Evolutionary conservation across 2,329 filamentous ascomycete genomes (phyloP), one percentile per base, ranked within the genome.

Genomic region (Ceratocystis colombiana): DNA sequence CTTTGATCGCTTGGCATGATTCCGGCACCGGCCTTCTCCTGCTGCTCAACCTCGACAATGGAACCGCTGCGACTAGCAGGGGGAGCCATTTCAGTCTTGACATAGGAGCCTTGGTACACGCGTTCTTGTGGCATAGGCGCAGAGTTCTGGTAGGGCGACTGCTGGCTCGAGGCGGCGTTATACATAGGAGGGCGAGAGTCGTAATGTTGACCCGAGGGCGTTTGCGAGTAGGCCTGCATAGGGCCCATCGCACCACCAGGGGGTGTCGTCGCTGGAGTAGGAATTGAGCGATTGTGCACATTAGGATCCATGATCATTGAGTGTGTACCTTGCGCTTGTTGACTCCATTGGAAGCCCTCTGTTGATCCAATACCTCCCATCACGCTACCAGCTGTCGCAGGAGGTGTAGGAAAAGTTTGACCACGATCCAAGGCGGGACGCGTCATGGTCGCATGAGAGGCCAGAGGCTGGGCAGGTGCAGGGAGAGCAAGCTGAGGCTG

Each of bases 401-500:
- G 92, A 45, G 93, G 93, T 2, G 93, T 96, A 2, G 93, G 92
- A 76, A 96, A 96, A 1, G 91, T 96, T 74, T 96, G 89, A 17
- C 91, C 88, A 64, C 93, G 85, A 69, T 96, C 92, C 46, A 96
- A 77, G 5, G 84, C 80, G 6, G 91, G 91, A 55, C 93, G 86
- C 63, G 84, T 83, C 72, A 90, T 84, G 77, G 74, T 86, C 76
- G 84, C 84, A 71, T 93, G 89, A 20, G 89, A 85, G 0, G 83
- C 78, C 55, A 86, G 74, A 41, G 82, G 76, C 62, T 80, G 76
- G 69, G 83, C 82, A 0, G 81, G 79, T 0, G 80, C 80, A 0
- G 81, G 79, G 74, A 94, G 74, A 3, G 75, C 74, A 76, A 82
- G 91, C 79, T 77, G 83, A 69, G 74, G 78, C 71, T 76, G 82